phyloP scores from a whole-genome alignment of 352 stramenopile species.

The Peronosclerospora sorghi region DNA sequence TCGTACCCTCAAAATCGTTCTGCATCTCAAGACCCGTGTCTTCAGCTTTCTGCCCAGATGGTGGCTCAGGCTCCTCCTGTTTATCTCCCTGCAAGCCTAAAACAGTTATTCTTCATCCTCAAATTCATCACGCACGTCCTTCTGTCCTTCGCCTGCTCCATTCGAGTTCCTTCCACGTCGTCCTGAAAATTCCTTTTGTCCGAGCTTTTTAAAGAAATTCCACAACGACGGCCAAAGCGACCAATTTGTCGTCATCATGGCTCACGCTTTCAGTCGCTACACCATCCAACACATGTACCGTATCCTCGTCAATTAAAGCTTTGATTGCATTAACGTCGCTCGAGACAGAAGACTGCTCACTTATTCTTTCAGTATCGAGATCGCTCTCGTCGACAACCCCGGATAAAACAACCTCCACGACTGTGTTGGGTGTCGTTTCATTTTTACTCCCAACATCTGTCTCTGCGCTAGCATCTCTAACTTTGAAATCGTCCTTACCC shows the following conservation, averaged over 20 bases:
- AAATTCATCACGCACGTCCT: not conserved
- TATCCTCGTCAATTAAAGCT: not conserved
- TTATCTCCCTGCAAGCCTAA: not conserved
- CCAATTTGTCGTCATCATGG: not conserved
- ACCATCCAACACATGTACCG: not conserved
- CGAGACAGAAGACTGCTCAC: not conserved
- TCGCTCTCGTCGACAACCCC: not conserved
- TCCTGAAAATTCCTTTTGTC: no score
- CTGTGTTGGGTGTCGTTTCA: no score
- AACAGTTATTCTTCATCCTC: not conserved
- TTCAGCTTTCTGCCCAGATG: no score
- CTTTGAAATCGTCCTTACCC: no score
- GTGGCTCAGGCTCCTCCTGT: not conserved
- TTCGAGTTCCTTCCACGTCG: no score
- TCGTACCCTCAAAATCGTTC: no score
- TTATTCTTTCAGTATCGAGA: no score
- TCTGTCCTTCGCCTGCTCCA: conserved; percentile 3
- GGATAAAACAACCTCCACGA: not conserved
- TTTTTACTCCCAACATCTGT: not conserved
- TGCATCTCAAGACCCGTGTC: no score
- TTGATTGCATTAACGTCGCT: not conserved
- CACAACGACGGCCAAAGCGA: not conserved
- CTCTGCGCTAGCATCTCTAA: no score
- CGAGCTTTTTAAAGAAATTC: not conserved
- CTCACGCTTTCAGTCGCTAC: not conserved